phyloP scores from a whole-genome alignment of 1,284 basidiomycete genomes.

The Ganoderma leucocontextum region DNA sequence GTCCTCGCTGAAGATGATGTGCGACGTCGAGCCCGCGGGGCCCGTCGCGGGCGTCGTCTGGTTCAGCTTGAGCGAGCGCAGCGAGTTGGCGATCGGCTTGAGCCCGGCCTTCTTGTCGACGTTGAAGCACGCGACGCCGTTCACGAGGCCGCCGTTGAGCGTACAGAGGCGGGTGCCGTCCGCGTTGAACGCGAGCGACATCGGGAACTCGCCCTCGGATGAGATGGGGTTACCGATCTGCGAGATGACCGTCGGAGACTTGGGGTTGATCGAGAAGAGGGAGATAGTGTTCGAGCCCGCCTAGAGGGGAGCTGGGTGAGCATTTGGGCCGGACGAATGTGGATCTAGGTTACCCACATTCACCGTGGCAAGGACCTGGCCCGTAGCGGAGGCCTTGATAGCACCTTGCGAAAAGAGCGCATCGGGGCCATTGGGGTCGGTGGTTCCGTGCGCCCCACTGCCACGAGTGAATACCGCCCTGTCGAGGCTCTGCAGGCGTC shows the following conservation, averaged over 20 bases:
- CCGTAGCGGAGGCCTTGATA: slow-evolving; percentile 50
- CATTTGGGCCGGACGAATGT: too few species aligned
- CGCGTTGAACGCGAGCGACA: slow-evolving; percentile 54
- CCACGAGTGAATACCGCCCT: slow-evolving; percentile 47
- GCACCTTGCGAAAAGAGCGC: slow-evolving; percentile 56
- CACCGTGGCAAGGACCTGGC: slow-evolving; percentile 52
- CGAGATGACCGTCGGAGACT: slow-evolving; percentile 48
- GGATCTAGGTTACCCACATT: slow-evolving; percentile 45
- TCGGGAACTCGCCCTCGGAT: slow-evolving; percentile 57
- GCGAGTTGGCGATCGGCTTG: slow-evolving; percentile 48
- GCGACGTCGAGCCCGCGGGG: slow-evolving; percentile 52
- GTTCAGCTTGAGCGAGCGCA: slow-evolving; percentile 51
- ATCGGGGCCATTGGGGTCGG: slow-evolving; percentile 49
- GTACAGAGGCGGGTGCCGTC: slow-evolving; percentile 51
- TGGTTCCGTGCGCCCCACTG: slow-evolving; percentile 49
- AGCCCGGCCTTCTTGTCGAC: slow-evolving; percentile 52
- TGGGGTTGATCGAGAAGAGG: slow-evolving; percentile 53
- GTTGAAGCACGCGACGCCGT: slow-evolving; percentile 56
- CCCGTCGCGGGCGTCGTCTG: slow-evolving; percentile 53
- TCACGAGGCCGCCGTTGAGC: slow-evolving; percentile 53
- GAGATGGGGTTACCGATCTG: slow-evolving; percentile 52
- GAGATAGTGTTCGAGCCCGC: slow-evolving; percentile 57
- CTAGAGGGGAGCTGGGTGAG: slow-evolving; percentile 33
- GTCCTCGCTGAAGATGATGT: slow-evolving; percentile 55
- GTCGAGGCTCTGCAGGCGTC: slow-evolving; percentile 26